Evolutionary conservation across 192 early-diverging fungal species (phyloP).

Genomic region (Podila epicladia): DNA sequence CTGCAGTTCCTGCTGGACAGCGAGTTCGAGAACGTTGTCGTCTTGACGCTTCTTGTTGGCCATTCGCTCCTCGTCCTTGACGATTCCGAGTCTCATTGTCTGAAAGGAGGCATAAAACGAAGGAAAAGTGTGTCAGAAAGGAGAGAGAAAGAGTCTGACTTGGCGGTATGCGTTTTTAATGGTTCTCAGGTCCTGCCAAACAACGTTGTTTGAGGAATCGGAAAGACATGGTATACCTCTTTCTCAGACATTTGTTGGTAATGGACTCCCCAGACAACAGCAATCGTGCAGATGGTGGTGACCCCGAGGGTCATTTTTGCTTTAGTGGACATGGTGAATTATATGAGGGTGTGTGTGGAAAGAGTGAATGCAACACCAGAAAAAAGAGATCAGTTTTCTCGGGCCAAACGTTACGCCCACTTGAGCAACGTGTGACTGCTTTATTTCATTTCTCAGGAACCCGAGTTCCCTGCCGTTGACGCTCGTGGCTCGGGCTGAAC

Average conservation of each 20-base stretch:
- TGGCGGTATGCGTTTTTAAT: too few relatives aligned
- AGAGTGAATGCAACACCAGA: neutral
- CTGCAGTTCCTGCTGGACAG: slow-evolving; percentile 49
- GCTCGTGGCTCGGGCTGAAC: slow-evolving; percentile 54
- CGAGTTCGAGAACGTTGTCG: slow-evolving; percentile 50
- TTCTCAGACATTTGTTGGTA: slow-evolving; percentile 53
- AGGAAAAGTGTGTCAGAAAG: neutral
- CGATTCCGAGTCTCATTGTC: slow-evolving; percentile 47
- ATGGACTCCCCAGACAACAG: slow-evolving; percentile 45
- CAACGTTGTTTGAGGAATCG: neutral
- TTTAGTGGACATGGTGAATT: slow-evolving; percentile 40
- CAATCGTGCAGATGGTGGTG: slow-evolving; percentile 36
- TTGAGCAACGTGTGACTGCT: neutral
- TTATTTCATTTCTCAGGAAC: neutral
- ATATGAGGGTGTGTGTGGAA: neutral
- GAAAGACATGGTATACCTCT: slow-evolving; percentile 16
- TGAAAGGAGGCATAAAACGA: neutral
- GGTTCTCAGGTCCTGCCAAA: too few relatives aligned
- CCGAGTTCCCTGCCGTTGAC: slow-evolving; percentile 5
- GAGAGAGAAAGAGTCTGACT: too few relatives aligned
- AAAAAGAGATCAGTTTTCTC: slow-evolving; percentile 9
- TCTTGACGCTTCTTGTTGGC: slow-evolving; percentile 51
- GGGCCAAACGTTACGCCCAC: too few relatives aligned
- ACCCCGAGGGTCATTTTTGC: slow-evolving; percentile 50
- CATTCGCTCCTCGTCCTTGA: slow-evolving; percentile 45